phyloP scores from a whole-genome alignment of 116 monocot genomes.

The Thalassia testudinum region DNA sequence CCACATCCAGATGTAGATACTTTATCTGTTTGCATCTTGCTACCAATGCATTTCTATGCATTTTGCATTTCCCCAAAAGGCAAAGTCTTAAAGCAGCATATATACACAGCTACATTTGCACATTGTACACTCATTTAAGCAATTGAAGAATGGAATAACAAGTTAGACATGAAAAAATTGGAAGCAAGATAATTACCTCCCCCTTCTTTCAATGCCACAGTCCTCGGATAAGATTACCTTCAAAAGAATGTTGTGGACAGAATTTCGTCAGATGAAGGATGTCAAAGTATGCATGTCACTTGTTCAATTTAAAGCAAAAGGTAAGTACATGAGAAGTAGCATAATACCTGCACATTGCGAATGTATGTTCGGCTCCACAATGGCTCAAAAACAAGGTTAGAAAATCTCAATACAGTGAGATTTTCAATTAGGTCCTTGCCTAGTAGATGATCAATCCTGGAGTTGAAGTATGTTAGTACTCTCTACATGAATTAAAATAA shows the following conservation, averaged over 20 bases:
- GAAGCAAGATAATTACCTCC: constrained; percentile 32
- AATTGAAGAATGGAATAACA: too few relatives aligned
- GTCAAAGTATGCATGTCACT: not conserved
- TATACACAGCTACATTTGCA: too few relatives aligned
- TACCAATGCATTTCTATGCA: too few relatives aligned
- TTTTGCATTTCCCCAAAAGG: too few relatives aligned
- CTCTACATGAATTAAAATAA: not conserved
- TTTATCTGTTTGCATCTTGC: too few relatives aligned
- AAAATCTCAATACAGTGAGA: constrained; percentile 76
- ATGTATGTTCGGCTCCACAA: constrained; percentile 83
- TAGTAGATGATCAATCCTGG: constrained; percentile 87
- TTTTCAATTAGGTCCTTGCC: constrained; percentile 87
- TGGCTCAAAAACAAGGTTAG: constrained; percentile 86
- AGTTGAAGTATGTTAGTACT: constrained; percentile 3
- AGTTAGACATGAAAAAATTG: too few relatives aligned
- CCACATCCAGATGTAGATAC: too few relatives aligned
- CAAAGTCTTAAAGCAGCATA: too few relatives aligned
- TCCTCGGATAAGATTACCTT: constrained; percentile 84
- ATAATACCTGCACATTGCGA: constrained; percentile 66
- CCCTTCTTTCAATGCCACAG: constrained; percentile 47
- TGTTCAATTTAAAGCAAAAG: not conserved
- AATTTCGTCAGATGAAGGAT: too few relatives aligned
- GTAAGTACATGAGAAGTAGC: not conserved
- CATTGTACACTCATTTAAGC: too few relatives aligned
- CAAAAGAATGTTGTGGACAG: not conserved